Conservation (phyloP, 1,139 yeast genomes). For the Yamadazyma membranifaciens region DNA sequence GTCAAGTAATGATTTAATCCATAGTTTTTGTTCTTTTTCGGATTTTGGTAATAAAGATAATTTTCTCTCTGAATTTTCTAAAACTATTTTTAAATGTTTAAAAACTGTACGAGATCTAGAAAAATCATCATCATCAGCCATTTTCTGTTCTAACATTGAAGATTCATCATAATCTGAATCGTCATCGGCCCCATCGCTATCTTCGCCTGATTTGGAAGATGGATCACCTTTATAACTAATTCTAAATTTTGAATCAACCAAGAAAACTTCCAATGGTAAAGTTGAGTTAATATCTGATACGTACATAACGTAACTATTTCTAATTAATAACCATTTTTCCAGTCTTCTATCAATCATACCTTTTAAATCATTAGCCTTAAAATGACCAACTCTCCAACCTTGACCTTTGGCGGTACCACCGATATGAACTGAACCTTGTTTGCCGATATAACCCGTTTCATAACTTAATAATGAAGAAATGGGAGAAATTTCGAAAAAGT, state of each 20-base stretch:
- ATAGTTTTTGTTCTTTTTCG: constrained; percentile 63
- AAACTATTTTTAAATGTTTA: constrained; percentile 55
- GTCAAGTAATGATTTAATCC: constrained; percentile 72
- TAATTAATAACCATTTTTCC: constrained; percentile 85
- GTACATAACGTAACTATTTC: constrained; percentile 81
- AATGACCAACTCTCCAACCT: constrained; percentile 96
- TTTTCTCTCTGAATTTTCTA: constrained; percentile 78
- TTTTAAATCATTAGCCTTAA: constrained; percentile 72
- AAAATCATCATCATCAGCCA: constrained; percentile 21
- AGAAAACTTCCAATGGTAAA: constrained; percentile 84
- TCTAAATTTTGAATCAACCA: constrained; percentile 72
- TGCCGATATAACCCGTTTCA: constrained; percentile 80
- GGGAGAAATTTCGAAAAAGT: constrained; percentile 87
- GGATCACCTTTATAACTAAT: constrained; percentile 48
- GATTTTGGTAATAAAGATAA: constrained; percentile 74
- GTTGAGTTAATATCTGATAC: constrained; percentile 86
- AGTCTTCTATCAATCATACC: constrained; percentile 89
- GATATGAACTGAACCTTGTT: constrained; percentile 81
- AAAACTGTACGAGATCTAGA: constrained; percentile 26
- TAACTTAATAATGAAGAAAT: constrained; percentile 80
- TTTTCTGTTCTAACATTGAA: constrained; percentile 26
- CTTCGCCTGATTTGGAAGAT: constrained; percentile 20
- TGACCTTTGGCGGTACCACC: constrained; percentile 82
- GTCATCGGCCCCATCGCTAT: constrained; percentile 37
- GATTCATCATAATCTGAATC: constrained; percentile 50